Base-by-base conservation (phyloP, 2,329 filamentous ascomycete species). In the Apiospora saccharicola region DNA sequence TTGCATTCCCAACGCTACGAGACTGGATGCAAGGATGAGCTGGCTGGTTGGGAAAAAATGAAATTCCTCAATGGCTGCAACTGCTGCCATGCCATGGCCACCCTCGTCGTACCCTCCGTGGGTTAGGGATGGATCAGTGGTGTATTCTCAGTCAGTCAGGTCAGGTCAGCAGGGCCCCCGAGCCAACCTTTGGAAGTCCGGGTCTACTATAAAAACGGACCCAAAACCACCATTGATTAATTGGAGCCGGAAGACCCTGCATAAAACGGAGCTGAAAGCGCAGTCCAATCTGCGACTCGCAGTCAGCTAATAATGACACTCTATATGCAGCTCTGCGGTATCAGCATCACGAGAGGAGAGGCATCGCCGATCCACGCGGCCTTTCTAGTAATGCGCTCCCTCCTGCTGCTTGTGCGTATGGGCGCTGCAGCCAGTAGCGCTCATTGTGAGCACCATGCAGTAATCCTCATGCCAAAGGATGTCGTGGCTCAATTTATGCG, bases 11-110 rank as follows among this genome's bases (percentile, higher is more conserved):
- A 64, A 64, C 34, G 37, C 57, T 64, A 64, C 41, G 57, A 34
- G 57, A 41, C 57, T 64, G 57, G 57, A 64, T 64, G 57, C 57
- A 64, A 64, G 57, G 57, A 64, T 64, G 57, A 64, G 57, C 41
- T 64, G 57, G 57, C 57, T 64, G 57, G 57, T 24, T 64, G 57
- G 57, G 57, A 64, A 64, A 64, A 64, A 22, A 24, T n/a, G 57
- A 41, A 64, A 64, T 64, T 64, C 34, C 57, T 64, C 57, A 13
- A 37, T 41, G 57, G 34, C 57, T 64, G 57, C 30, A 41, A 64
- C 34, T 41, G 57, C 57, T 64, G 57, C 6, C 34, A 53, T 61
- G 53, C 30, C 53, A 57, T 37, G 37, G 53, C 53, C 53, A 61
- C 53, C 53, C 53, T 61, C 53, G 53, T 37, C 46, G 46, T 37